Evolutionary conservation across 2,329 filamentous ascomycete species (phyloP).

Genomic region (Gaeumannomyces tritici): DNA sequence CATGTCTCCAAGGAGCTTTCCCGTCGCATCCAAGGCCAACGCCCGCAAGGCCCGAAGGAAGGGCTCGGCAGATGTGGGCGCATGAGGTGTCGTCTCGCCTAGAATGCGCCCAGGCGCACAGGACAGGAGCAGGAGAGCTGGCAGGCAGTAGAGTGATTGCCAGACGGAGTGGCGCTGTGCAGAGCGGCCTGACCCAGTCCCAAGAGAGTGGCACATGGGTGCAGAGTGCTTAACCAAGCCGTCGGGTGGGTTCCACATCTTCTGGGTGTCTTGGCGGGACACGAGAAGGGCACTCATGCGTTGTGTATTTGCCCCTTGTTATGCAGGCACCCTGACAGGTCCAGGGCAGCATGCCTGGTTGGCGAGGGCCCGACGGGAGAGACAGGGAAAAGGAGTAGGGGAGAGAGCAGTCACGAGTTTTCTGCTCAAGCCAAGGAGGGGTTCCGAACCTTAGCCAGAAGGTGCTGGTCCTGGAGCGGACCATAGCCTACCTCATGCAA

Average conservation of each 20-base stretch:
- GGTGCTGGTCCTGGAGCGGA: too few relatives aligned
- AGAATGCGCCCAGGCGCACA: too few relatives aligned
- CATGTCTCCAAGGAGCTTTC: neutral
- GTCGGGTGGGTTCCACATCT: neutral
- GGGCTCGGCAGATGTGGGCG: neutral
- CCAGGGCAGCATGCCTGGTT: neutral
- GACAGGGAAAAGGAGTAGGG: too few relatives aligned
- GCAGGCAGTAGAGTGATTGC: neutral
- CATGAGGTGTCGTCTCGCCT: neutral
- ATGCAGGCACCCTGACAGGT: neutral
- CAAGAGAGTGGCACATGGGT: neutral
- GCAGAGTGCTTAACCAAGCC: conserved; percentile 2
- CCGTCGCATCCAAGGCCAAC: neutral
- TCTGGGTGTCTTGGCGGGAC: too few relatives aligned
- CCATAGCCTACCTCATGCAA: neutral
- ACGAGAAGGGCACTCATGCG: neutral
- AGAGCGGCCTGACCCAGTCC: neutral
- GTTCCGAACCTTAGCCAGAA: neutral
- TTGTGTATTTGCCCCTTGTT: neutral
- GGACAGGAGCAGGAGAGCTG: too few relatives aligned
- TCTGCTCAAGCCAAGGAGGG: neutral
- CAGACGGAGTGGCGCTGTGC: neutral
- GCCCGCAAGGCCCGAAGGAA: neutral
- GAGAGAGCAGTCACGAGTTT: neutral
- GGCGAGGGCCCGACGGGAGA: neutral